phyloP scores from a whole-genome alignment of 306 rosid species.

The Lotus japonicus region DNA sequence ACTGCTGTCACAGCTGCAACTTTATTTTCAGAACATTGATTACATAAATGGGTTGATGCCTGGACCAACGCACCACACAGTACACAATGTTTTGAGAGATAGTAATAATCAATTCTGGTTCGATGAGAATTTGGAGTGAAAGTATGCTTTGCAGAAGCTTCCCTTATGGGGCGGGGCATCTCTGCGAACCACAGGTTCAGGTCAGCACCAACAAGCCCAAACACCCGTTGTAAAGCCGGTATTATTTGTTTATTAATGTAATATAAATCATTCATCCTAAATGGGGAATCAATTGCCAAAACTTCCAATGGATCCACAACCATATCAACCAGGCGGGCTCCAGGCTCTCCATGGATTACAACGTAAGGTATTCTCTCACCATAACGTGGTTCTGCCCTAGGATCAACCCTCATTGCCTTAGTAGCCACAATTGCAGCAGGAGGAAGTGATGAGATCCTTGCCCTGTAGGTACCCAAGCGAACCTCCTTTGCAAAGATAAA shows the following conservation, averaged over 20 bases:
- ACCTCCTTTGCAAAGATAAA: slow-evolving; percentile 96
- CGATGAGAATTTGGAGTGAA: slow-evolving; percentile 47
- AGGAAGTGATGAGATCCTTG: slow-evolving; percentile 78
- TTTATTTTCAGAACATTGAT: slow-evolving; percentile 52
- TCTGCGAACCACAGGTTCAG: slow-evolving; percentile 77
- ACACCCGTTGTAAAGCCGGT: slow-evolving; percentile 83
- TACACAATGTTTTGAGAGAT: slow-evolving; percentile 84
- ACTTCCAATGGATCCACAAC: slow-evolving; percentile 91
- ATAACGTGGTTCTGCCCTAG: slow-evolving; percentile 91
- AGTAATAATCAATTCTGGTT: slow-evolving; percentile 83
- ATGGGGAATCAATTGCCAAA: slow-evolving; percentile 63
- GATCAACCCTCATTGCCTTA: slow-evolving; percentile 82
- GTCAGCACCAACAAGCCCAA: slow-evolving; percentile 85
- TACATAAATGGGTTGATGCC: slow-evolving; percentile 62
- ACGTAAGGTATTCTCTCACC: slow-evolving; percentile 84
- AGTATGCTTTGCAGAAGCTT: slow-evolving; percentile 50
- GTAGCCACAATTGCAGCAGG: slow-evolving; percentile 96
- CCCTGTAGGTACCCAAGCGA: slow-evolving; percentile 73
- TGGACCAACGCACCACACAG: slow-evolving; percentile 80
- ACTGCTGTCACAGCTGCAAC: slow-evolving; percentile 60
- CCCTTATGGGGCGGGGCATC: slow-evolving; percentile 80
- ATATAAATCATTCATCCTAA: slow-evolving; percentile 73
- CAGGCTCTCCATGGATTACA: slow-evolving; percentile 89
- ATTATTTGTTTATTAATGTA: slow-evolving; percentile 90
- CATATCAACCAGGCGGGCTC: slow-evolving; percentile 88